Evolutionary conservation across 371 early-diverging fungal genomes (phyloP).

Genomic region (Mortierella sp.): DNA sequence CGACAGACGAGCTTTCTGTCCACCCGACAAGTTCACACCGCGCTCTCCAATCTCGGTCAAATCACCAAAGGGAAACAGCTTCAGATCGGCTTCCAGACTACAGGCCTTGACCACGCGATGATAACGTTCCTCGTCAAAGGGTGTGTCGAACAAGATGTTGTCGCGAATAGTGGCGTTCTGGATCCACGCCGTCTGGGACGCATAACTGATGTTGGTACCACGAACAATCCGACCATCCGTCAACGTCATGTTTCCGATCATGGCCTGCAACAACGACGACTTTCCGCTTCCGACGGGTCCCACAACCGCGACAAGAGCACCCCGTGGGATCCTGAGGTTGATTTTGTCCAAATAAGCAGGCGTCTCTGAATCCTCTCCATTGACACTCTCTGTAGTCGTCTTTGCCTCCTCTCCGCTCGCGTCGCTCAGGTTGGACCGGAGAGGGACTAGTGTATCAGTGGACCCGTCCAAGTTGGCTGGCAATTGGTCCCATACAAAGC

Average conservation of each 20-base stretch:
- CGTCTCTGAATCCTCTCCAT: not conserved
- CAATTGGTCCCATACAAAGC: slow-evolving; percentile 71
- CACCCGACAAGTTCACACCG: slow-evolving; percentile 91
- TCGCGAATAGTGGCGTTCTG: slow-evolving; percentile 67
- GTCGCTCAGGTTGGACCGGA: not conserved
- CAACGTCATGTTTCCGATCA: slow-evolving; percentile 65
- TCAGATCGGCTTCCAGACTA: slow-evolving; percentile 74
- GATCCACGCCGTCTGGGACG: slow-evolving; percentile 68
- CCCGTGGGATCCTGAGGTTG: slow-evolving; percentile 59
- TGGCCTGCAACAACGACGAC: slow-evolving; percentile 66
- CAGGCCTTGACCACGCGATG: slow-evolving; percentile 62
- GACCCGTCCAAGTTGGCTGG: slow-evolving; percentile 11
- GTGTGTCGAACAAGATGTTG: slow-evolving; percentile 70
- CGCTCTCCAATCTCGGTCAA: slow-evolving; percentile 92
- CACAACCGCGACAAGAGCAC: slow-evolving; percentile 66
- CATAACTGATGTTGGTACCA: slow-evolving; percentile 45
- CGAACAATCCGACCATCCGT: slow-evolving; percentile 20
- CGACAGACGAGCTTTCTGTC: slow-evolving; percentile 81
- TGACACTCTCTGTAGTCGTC: not conserved
- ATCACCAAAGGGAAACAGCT: slow-evolving; percentile 80
- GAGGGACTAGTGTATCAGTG: slow-evolving; percentile 12
- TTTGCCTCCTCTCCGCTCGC: not conserved
- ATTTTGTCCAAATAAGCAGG: slow-evolving; percentile 28
- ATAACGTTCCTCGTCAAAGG: slow-evolving; percentile 63
- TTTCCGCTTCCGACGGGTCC: slow-evolving; percentile 74